These are phyloP conservation scores for Phycomyces nitens DNA, from an alignment of 192 early-diverging fungal species.

Conservation along the genomic window DNA sequence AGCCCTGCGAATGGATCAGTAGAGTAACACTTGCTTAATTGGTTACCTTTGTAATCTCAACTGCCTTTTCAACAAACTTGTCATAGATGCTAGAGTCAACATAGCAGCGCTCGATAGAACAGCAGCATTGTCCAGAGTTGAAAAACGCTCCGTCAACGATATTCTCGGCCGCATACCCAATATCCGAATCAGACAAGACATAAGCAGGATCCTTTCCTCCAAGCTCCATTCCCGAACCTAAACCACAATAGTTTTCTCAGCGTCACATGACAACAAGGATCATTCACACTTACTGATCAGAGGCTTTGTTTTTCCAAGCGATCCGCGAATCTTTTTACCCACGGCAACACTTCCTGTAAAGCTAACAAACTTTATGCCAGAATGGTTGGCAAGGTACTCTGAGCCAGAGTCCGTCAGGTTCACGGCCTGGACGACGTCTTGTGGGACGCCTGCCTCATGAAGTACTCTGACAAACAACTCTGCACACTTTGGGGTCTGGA, in stretches of 20 bases:
- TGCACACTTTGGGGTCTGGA: constrained; percentile 75
- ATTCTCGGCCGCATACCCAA: constrained; percentile 69
- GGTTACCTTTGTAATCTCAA: constrained; percentile 48
- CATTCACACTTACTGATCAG: constrained; percentile 59
- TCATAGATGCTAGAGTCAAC: constrained; percentile 74
- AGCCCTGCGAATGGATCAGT: constrained; percentile 36
- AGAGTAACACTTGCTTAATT: not conserved
- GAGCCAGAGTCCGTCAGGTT: constrained; percentile 49
- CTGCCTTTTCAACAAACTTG: constrained; percentile 60
- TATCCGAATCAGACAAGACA: constrained; percentile 67
- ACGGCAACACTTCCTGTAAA: constrained; percentile 78
- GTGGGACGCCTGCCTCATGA: constrained; percentile 64
- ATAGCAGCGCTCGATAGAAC: constrained; percentile 75
- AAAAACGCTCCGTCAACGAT: constrained; percentile 79
- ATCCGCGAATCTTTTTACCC: constrained; percentile 55
- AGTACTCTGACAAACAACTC: constrained; percentile 65
- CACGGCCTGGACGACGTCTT: constrained; percentile 61
- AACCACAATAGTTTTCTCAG: constrained; percentile 2
- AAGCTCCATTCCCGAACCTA: constrained; percentile 70
- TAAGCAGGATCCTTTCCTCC: constrained; percentile 88
- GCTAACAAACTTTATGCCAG: constrained; percentile 60
- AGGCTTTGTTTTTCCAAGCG: constrained; percentile 44
- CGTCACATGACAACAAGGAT: not conserved
- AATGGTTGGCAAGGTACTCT: constrained; percentile 52
- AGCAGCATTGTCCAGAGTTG: constrained; percentile 82